A percentile compares a stretch with the other conserved stretches of the same genome.
These are phyloP conservation scores for Solanum arcanum DNA, from an alignment of 257 asterid species.

Conservation along the genomic window DNA sequence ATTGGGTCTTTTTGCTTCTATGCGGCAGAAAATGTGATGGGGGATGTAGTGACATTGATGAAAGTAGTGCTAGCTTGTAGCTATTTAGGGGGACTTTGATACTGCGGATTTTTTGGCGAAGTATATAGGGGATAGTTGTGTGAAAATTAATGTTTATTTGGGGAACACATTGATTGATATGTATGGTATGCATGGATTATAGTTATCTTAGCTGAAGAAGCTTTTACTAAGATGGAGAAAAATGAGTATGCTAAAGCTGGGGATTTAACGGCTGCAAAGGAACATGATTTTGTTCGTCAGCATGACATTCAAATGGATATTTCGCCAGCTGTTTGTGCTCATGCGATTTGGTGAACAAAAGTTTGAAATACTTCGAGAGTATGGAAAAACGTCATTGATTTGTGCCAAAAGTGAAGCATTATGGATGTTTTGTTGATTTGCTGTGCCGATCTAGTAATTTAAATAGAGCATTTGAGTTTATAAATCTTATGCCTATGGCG, in stretches of 20 bases:
- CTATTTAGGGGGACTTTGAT: constrained; percentile 1
- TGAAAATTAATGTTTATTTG: constrained; percentile 18
- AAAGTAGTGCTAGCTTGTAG: constrained; percentile 26
- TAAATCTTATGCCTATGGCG: constrained; percentile 10
- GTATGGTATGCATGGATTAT: neutral
- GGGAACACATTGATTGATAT: constrained; percentile 26
- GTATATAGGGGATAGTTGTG: constrained; percentile 7
- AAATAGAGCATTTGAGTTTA: constrained; percentile 19
- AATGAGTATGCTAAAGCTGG: too few species aligned
- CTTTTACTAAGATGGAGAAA: too few species aligned
- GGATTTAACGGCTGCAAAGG: too few species aligned
- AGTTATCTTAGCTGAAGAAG: too few species aligned
- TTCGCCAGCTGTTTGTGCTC: constrained; percentile 19
- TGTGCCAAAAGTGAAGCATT: constrained; percentile 25
- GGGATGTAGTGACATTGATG: constrained; percentile 23
- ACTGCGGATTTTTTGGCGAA: constrained; percentile 2
- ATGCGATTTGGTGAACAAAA: constrained; percentile 19
- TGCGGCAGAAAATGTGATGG: constrained; percentile 14
- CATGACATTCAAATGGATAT: too few species aligned
- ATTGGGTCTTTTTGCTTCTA: constrained; percentile 6
- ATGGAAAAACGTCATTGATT: constrained; percentile 16
- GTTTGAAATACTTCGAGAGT: constrained; percentile 17
- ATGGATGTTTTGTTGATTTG: constrained; percentile 30
- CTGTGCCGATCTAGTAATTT: constrained; percentile 23
- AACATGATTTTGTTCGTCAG: too few species aligned